Percentiles rank a stretch among this genome's conserved stretches.
Evolutionary conservation across 2,329 filamentous ascomycete species (phyloP).

Genomic region (Sporothrix humicola): DNA sequence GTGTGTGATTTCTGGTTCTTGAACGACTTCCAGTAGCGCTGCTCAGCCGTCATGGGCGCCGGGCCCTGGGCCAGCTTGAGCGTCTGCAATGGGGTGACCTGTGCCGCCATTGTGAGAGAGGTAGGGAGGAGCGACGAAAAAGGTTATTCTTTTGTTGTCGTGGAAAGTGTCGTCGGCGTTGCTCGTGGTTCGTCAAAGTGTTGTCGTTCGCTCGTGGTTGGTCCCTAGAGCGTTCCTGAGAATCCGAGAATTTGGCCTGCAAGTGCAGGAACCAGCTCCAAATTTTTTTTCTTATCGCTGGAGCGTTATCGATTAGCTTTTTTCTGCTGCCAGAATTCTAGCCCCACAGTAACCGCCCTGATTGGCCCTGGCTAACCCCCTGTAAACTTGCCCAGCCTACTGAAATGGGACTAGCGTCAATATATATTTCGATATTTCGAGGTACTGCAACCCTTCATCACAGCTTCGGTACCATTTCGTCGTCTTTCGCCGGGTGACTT

Average conservation of each 20-base stretch:
- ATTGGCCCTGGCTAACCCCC: neutral
- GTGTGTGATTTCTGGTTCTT: constrained; percentile 88
- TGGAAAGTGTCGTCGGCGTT: neutral
- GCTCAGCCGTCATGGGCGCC: constrained; percentile 84
- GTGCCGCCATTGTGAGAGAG: constrained; percentile 72
- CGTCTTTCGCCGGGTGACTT: neutral
- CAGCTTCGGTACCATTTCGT: neutral
- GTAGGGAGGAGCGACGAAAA: neutral
- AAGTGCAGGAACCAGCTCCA: constrained; percentile 26
- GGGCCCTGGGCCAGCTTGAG: constrained; percentile 84
- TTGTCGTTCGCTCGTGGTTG: neutral
- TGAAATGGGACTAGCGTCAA: neutral
- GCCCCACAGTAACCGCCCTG: neutral
- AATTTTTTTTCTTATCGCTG: constrained; percentile 31
- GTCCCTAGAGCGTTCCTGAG: neutral
- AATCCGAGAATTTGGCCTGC: constrained; percentile 1
- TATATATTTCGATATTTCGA: neutral
- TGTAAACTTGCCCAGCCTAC: neutral
- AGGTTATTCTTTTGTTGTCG: neutral
- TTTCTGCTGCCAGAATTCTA: neutral
- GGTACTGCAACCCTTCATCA: neutral
- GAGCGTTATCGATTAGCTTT: constrained; percentile 26
- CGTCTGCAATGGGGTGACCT: constrained; percentile 78
- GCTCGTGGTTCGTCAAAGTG: neutral
- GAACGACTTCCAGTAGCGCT: constrained; percentile 95